Evolutionary conservation across 306 rosid species (phyloP).

Genomic region (Lupinus albus): DNA sequence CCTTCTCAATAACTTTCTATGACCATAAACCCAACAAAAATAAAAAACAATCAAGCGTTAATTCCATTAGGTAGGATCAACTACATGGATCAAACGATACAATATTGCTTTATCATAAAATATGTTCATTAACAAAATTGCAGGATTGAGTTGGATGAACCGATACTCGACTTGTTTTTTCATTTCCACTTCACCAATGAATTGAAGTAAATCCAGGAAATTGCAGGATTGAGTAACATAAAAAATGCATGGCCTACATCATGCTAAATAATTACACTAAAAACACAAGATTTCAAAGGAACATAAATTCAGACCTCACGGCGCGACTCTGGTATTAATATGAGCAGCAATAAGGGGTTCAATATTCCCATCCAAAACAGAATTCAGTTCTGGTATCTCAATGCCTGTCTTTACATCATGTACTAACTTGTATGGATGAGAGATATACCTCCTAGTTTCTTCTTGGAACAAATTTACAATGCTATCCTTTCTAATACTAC

Average conservation of each 20-base stretch:
- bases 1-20: background rate
- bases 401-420: slow-evolving; percentile 74
- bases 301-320: slow-evolving; percentile 23
- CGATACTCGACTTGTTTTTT: background rate
- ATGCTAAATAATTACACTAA: slow-evolving; percentile 19
- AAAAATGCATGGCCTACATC: background rate
- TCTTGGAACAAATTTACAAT: slow-evolving; percentile 52
- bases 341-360: slow-evolving; percentile 74
- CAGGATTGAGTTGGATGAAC: slow-evolving; percentile 14
- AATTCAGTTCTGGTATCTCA: slow-evolving; percentile 54
- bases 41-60: too few relatives aligned
- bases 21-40: background rate
- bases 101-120: too few relatives aligned
- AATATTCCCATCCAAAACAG: slow-evolving; percentile 77
- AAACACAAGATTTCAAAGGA: background rate
- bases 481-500: slow-evolving; percentile 52
- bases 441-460: slow-evolving; percentile 59
- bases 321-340: slow-evolving; percentile 47
- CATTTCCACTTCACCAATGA: background rate
- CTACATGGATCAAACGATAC: too few relatives aligned
- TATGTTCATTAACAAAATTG: too few relatives aligned
- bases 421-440: slow-evolving; percentile 60
- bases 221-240: slow-evolving; percentile 2
- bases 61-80: too few relatives aligned
- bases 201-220: slow-evolving; percentile 29